Base-by-base conservation (phyloP, 1,284 basidiomycete species). In the Puccinia novopanici region DNA sequence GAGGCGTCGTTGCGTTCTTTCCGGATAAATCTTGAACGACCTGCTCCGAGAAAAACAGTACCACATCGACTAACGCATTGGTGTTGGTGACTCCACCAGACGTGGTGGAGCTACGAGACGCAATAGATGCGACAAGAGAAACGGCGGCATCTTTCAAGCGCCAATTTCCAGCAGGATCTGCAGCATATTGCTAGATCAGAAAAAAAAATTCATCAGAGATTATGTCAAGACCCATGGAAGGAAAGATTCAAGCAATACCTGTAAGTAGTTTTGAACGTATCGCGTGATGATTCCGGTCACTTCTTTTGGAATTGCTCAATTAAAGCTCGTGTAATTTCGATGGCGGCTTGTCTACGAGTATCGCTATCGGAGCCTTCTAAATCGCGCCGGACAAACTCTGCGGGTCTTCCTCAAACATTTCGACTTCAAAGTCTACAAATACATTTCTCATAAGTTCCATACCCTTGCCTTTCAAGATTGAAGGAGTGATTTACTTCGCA, bases 381-480 rank as follows among this genome's bases (percentile, higher is more conserved):
- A 85, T 98, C 95, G 42, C 93, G 89, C 24, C 95, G 91, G 83
- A 99, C 93, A 86, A 93, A 99, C 85, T 98, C 96, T 68, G 96
- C 90, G 96, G 96, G 83, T 98, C 95, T 82, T 99, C 96, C 86
- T 98, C 94, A 84, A 99, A 98, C 86, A 95, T 92, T 84, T 99
- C 96, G 81, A 95, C 90, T 82, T 98, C 95, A 82, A 94, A 92
- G 75, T 93, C 91, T 81, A 24, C 19, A 57, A 50, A 54, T 34
- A 27, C 19, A 79, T 24, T 59, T 0, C 22, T 57, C 22, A 22
- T 55, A 48, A 63, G 19, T 63, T 37, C 2, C 22, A 19, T 17
- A 13, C 10, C 3, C 42, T 42, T n/a, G 17, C n/a, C 3, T 30
- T 0, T 2, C 10, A 13, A 13, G 50, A 34, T 40, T 55, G 45